A percentile compares a stretch with the other conserved stretches of the same genome.
Evolutionary conservation across 371 early-diverging fungal genomes (phyloP).

Genomic region (Nematocida major): DNA sequence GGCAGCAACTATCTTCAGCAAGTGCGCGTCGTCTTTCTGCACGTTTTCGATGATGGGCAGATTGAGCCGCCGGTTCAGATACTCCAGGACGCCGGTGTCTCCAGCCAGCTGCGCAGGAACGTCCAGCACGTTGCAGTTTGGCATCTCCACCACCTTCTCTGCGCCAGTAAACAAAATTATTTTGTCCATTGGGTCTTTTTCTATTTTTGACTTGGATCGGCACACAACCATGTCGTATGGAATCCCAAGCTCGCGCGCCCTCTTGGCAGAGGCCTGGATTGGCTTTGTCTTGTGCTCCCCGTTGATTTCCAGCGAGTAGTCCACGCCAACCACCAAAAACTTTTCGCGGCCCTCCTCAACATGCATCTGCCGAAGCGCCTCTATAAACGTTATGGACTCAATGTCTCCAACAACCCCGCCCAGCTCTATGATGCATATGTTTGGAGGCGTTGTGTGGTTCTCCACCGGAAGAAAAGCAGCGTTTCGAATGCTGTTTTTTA

Average conservation of each 20-base stretch:
- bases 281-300: conserved; percentile 98
- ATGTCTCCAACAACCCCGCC: conserved; percentile 98
- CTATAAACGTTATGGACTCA: conserved; percentile 92
- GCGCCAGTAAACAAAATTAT: conserved; percentile 89
- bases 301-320: conserved; percentile 86
- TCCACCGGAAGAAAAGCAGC: conserved; percentile 72
- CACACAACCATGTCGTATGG: conserved; percentile 92
- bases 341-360: conserved; percentile 90
- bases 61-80: not conserved
- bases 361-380: conserved; percentile 95
- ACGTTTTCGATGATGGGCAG: not conserved
- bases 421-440: conserved; percentile 93
- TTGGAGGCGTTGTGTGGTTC: conserved; percentile 67
- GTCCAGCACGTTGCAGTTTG: conserved; percentile 86
- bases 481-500: conserved; percentile 88
- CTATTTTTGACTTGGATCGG: conserved; percentile 74
- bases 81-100: conserved; percentile 68
- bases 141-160: conserved; percentile 80
- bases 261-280: conserved; percentile 84
- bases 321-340: conserved; percentile 88
- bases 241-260: conserved; percentile 84
- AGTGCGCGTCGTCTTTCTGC: conserved; percentile 1
- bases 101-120: conserved; percentile 77
- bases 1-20: not conserved
- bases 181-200: conserved; percentile 74